These are phyloP conservation scores for Luvunga scandens DNA, from an alignment of 345 rosid species.

Conservation along the genomic window DNA sequence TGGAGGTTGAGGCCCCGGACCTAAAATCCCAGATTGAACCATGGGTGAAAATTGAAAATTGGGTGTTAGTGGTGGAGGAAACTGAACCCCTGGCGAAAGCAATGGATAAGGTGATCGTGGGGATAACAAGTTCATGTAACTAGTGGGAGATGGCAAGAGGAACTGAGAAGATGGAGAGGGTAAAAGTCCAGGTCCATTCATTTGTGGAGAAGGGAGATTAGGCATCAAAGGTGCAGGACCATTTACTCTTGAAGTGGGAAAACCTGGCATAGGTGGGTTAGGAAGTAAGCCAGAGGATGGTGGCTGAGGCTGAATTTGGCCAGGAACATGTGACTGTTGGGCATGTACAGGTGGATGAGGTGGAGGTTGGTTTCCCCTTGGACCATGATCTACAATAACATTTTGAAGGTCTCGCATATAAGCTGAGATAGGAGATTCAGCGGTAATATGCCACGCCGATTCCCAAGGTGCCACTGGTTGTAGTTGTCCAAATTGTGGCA, in stretches of 20 bases:
- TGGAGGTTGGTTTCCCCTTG: constrained; percentile 45
- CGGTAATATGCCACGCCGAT: constrained; percentile 45
- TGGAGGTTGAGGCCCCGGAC: constrained; percentile 77
- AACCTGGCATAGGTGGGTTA: constrained; percentile 40
- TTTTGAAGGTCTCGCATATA: constrained; percentile 84
- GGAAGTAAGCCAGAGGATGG: constrained; percentile 49
- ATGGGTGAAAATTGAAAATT: constrained; percentile 70
- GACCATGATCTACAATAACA: constrained; percentile 46
- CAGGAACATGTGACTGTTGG: constrained; percentile 24
- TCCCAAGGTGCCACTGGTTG: constrained; percentile 41
- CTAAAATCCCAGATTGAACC: constrained; percentile 65
- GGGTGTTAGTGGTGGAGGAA: constrained; percentile 74
- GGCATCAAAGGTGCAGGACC: constrained; percentile 53
- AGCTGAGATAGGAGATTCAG: constrained; percentile 80
- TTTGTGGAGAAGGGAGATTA: constrained; percentile 51
- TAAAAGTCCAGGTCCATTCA: constrained; percentile 59
- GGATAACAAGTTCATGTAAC: constrained; percentile 59
- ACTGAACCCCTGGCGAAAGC: constrained; percentile 75
- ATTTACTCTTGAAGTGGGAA: constrained; percentile 52
- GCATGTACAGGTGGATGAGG: constrained; percentile 26
- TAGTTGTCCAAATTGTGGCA: constrained; percentile 43
- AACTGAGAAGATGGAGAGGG: constrained; percentile 87
- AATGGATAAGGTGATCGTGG: constrained; percentile 73
- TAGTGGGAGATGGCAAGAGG: constrained; percentile 64
- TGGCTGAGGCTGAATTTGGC: constrained; percentile 37